Evolutionary conservation across 352 stramenopile species (phyloP).

Genomic region (Phytophthora litchii): DNA sequence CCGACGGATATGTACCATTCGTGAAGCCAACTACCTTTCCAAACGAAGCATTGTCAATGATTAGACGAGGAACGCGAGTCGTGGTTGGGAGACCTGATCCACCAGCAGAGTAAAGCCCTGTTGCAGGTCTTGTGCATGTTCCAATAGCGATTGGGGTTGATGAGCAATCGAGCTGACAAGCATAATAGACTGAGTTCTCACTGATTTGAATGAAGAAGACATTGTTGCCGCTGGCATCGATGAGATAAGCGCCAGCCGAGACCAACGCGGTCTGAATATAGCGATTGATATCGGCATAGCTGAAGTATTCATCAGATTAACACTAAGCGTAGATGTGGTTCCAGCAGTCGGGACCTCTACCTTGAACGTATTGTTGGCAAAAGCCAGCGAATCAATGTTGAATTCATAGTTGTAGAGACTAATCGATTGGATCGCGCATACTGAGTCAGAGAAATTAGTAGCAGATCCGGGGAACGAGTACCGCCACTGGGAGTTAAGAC

Average conservation of each 20-base stretch:
- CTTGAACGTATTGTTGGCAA: conserved; percentile 11
- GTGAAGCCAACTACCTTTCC: conserved; percentile 2
- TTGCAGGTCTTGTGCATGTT: conserved; percentile 11
- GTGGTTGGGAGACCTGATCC: conserved; percentile 7
- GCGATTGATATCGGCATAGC: conserved; percentile 15
- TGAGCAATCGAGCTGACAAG: too few species aligned
- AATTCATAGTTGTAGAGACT: conserved; percentile 9
- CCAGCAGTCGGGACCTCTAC: conserved; percentile 19
- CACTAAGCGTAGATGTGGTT: conserved; percentile 7
- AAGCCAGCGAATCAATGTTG: conserved; percentile 14
- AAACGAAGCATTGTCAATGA: conserved; percentile 15
- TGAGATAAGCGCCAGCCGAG: conserved; percentile 12
- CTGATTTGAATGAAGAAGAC: conserved; percentile 20
- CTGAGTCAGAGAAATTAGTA: conserved; percentile 1
- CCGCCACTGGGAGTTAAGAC: conserved; percentile 9
- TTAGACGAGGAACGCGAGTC: conserved; percentile 9
- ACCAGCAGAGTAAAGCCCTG: conserved; percentile 16
- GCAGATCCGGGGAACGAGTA: conserved; percentile 8
- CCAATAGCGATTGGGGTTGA: conserved; percentile 7
- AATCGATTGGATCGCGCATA: conserved; percentile 1
- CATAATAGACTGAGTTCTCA: too few species aligned
- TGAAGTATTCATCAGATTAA: conserved; percentile 20
- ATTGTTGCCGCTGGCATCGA: conserved; percentile 4
- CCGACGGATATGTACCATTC: conserved; percentile 1
- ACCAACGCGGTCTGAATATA: conserved; percentile 19